Percentiles rank a stretch among this genome's conserved stretches.
These are phyloP conservation scores for Blechomonas ayalai DNA, from an alignment of 208 protist genomes.

Conservation along the genomic window DNA sequence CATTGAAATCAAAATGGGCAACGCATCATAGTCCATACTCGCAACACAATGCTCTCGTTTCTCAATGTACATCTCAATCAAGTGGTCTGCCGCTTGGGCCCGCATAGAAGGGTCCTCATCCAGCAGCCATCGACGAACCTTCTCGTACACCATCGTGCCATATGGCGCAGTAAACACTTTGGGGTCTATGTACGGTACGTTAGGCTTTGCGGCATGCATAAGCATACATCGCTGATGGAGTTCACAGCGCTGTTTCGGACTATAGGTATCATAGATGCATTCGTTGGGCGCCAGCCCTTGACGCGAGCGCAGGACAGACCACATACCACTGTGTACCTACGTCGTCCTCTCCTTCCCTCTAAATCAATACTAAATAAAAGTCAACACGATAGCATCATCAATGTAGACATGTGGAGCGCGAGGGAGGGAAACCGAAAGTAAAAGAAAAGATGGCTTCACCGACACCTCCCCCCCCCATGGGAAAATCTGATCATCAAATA, in stretches of 20 bases:
- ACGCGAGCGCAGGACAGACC: conserved; percentile 53
- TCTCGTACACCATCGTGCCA: conserved; percentile 53
- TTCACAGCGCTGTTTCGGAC: conserved; percentile 15
- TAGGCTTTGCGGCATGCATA: conserved; percentile 62
- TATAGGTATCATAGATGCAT: conserved; percentile 3
- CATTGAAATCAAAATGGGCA: conserved; percentile 50
- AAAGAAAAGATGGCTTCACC: conserved; percentile 1
- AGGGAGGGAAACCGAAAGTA: conserved; percentile 1
- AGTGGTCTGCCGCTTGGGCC: conserved; percentile 47
- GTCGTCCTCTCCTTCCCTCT: too few species aligned
- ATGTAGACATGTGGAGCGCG: too few species aligned
- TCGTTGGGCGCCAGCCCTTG: conserved; percentile 39
- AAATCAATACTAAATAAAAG: too few species aligned
- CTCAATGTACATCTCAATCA: conserved; percentile 64
- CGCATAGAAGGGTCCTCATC: conserved; percentile 40
- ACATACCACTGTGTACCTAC: conserved; percentile 27
- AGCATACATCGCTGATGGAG: conserved; percentile 57
- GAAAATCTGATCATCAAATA: too few species aligned
- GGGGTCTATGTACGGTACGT: conserved; percentile 49
- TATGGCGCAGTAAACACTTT: conserved; percentile 59
- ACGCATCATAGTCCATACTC: conserved; percentile 42
- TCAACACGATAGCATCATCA: too few species aligned
- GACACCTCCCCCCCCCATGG: too few species aligned
- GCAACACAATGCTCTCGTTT: conserved; percentile 52
- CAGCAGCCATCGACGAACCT: conserved; percentile 63